Conservation (phyloP, 345 rosid genomes). For the Gossypium stocksii region DNA sequence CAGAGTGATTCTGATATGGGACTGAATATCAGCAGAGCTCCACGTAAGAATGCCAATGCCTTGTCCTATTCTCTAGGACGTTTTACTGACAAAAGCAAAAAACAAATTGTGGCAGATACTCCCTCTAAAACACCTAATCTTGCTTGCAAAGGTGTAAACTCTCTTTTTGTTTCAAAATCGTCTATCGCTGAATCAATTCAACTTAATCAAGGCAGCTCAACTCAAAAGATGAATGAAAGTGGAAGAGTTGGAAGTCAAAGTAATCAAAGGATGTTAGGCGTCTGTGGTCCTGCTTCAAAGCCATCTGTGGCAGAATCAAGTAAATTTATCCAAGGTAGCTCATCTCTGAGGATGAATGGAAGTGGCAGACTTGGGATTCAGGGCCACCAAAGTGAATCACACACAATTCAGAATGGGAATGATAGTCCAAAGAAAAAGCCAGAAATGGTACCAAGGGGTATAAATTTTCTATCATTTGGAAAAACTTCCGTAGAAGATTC, state of each 20-base stretch:
- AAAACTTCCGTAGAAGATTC: slow-evolving; percentile 31
- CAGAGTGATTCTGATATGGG: slow-evolving; percentile 21
- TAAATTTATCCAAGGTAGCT: slow-evolving; percentile 16
- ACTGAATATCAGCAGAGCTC: slow-evolving; percentile 8
- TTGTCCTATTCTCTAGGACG: slow-evolving; percentile 11
- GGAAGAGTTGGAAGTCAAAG: slow-evolving; percentile 20
- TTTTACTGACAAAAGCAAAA: slow-evolving; percentile 19
- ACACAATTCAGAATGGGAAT: slow-evolving; percentile 19
- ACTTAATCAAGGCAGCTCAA: slow-evolving; percentile 18
- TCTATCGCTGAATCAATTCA: slow-evolving; percentile 14
- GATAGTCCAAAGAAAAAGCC: slow-evolving; percentile 20
- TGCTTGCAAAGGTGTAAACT: slow-evolving; percentile 46
- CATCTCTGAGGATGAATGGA: slow-evolving; percentile 20
- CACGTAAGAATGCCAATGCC: slow-evolving; percentile 8
- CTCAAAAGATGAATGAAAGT: slow-evolving; percentile 21
- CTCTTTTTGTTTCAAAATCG: slow-evolving; percentile 25
- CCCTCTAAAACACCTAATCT: slow-evolving; percentile 16
- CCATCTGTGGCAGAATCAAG: slow-evolving; percentile 15
- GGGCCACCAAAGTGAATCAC: slow-evolving; percentile 24
- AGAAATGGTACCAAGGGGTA: slow-evolving; percentile 27
- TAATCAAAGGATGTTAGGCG: slow-evolving; percentile 28
- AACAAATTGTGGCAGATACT: slow-evolving; percentile 17
- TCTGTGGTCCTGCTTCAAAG: slow-evolving; percentile 31
- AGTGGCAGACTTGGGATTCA: slow-evolving; percentile 19
- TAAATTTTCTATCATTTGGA: slow-evolving; percentile 59